Evolutionary conservation across 2,329 filamentous ascomycete species (phyloP), one percentile per base, ranked within the genome.

Genomic region (Curvularia eragrostidis): DNA sequence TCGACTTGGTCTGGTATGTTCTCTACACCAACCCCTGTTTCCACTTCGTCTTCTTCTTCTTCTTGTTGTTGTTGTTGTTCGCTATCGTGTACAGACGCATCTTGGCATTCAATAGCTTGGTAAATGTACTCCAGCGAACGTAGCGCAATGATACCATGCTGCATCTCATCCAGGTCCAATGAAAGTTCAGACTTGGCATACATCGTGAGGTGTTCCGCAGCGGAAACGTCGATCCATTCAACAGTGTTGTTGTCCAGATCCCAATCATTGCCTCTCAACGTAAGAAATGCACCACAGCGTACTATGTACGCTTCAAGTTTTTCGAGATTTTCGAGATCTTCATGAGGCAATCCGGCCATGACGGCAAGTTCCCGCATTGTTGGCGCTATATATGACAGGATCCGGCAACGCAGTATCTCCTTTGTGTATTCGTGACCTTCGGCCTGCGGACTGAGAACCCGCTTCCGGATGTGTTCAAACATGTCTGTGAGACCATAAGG

Each of bases 81-180:
- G 15, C n/a, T 5, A 32, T 53, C 36, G 5, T 36, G 9, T 3
- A 43, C 24, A n/a, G 43, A 18, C 3, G n/a, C 9, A 13, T 38
- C 52, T 24, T 56, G 24, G 7, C 39, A n/a, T 28, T 61, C 43
- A 23, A 64, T 58, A 9, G 48, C 39, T 21, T 59, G 41, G 28
- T 62, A 63, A 3, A 66, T 58, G 38, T 65, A 65, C 30, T 66
- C 61, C 13, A 69, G 51, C 15, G 60, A 68, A 18, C 65, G 60
- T 3, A 69, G 60, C n/a, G 65, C 67, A 42, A 68, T 68, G 28
- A 67, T 68, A 7, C 64, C 65, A 44, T 70, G 62, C 43, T 70
- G 67, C 58, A 70, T 56, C 24, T 66, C 56, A 19, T 54, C 43
- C 1, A 63, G 56, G 18, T 66, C 64, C 18, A 68, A 41, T 9